Evolutionary conservation across 2,329 filamentous ascomycete species (phyloP).

Genomic region (Sclerotinia sclerotiorum): DNA sequence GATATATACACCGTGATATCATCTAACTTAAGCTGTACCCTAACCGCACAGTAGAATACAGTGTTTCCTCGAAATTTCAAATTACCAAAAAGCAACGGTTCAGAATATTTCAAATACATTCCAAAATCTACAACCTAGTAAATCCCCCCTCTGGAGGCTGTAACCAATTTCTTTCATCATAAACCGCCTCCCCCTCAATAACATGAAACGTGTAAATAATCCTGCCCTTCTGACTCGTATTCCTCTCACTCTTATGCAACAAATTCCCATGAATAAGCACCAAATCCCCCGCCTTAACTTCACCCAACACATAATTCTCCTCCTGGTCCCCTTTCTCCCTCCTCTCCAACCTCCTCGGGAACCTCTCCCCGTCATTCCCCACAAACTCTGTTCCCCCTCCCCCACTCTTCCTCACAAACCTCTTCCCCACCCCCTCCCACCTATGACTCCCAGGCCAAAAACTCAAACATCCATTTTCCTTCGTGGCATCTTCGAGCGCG

Average conservation of each 20-base stretch:
- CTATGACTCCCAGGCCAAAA: conserved; percentile 82
- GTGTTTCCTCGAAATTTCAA: neutral
- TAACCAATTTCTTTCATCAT: conserved; percentile 90
- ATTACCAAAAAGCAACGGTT: neutral
- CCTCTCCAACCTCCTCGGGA: conserved; percentile 56
- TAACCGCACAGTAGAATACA: neutral
- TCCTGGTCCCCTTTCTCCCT: conserved; percentile 39
- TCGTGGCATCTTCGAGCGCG: conserved; percentile 86
- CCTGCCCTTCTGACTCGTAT: conserved; percentile 78
- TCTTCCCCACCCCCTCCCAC: conserved; percentile 65
- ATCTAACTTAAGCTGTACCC: neutral
- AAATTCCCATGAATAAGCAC: conserved; percentile 95
- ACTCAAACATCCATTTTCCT: conserved; percentile 82
- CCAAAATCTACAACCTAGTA: conserved; percentile 43
- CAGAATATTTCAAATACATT: neutral
- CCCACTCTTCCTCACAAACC: conserved; percentile 68
- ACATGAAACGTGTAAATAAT: conserved; percentile 98
- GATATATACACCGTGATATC: neutral
- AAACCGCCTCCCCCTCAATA: conserved; percentile 78
- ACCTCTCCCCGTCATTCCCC: conserved; percentile 63
- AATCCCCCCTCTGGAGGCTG: conserved; percentile 82
- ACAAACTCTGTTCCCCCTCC: conserved; percentile 66
- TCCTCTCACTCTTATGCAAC: conserved; percentile 94
- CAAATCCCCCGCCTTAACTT: conserved; percentile 87
- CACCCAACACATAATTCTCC: conserved; percentile 71